Percentiles rank a stretch among this genome's conserved stretches.
Evolutionary conservation across 2,329 filamentous ascomycete species (phyloP).

Genomic region (Neonectria ditissima): DNA sequence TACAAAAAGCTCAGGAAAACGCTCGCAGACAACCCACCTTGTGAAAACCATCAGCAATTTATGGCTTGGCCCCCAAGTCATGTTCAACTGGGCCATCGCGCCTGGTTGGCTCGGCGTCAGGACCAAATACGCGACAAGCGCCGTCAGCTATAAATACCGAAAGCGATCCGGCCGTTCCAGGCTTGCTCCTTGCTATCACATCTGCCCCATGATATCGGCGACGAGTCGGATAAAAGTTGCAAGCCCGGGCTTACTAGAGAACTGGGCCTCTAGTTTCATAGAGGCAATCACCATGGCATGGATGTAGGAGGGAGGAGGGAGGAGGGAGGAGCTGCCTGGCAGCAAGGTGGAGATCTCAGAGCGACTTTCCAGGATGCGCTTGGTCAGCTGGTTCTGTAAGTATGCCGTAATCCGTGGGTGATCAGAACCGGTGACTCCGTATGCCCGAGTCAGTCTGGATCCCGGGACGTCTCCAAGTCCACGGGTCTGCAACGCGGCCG

Average conservation of each 20-base stretch:
- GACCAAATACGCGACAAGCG: slow-evolving; percentile 17
- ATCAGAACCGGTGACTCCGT: background rate
- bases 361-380: background rate
- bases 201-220: slow-evolving; percentile 7
- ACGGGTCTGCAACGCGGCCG: slow-evolving; percentile 4
- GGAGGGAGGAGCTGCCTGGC: background rate
- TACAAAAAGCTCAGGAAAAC: background rate
- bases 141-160: slow-evolving; percentile 18
- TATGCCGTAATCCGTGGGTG: background rate
- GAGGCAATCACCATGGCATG: slow-evolving; percentile 11
- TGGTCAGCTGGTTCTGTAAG: slow-evolving; percentile 14
- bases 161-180: background rate
- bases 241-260: slow-evolving; percentile 2
- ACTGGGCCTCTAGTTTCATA: slow-evolving; percentile 10
- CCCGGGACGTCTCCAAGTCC: slow-evolving; percentile 3
- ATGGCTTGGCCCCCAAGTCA: background rate
- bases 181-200: slow-evolving; percentile 1
- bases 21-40: background rate
- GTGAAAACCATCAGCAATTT: background rate
- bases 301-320: background rate
- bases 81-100: background rate
- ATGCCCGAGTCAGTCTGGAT: background rate
- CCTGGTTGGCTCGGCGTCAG: slow-evolving; percentile 14
- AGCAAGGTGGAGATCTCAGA: background rate
- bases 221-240: slow-evolving; percentile 1